phyloP scores from a whole-genome alignment of 345 rosid species.

The Dipteronia sinensis region DNA sequence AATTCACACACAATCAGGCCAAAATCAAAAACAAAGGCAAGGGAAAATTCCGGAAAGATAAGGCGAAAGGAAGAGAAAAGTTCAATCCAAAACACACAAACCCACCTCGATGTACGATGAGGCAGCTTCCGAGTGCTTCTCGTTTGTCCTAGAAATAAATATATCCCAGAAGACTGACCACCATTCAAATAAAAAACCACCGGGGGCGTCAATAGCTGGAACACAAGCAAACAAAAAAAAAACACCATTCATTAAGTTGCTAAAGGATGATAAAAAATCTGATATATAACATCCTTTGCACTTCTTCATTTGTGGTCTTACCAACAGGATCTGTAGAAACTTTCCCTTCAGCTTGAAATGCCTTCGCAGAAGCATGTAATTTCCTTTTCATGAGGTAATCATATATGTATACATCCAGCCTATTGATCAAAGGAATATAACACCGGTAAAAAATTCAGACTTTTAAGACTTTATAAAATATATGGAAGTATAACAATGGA shows the following conservation, averaged over 20 bases:
- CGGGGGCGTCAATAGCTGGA: constrained; percentile 71
- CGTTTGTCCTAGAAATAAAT: constrained; percentile 55
- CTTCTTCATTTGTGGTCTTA: constrained; percentile 28
- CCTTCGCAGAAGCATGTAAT: constrained; percentile 57
- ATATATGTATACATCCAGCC: constrained; percentile 72
- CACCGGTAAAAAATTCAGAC: constrained; percentile 5
- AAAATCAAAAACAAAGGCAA: neutral
- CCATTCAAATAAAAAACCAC: constrained; percentile 76
- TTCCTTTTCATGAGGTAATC: constrained; percentile 71
- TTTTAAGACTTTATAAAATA: neutral
- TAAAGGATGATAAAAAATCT: neutral
- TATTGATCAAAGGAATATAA: constrained; percentile 21
- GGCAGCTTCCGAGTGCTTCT: constrained; percentile 60
- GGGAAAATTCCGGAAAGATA: neutral
- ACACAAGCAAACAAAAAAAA: constrained; percentile 8
- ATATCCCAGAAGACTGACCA: constrained; percentile 88
- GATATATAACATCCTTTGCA: neutral
- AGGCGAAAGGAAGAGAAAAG: neutral
- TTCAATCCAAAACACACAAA: neutral
- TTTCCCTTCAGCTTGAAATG: constrained; percentile 66
- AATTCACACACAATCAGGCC: neutral
- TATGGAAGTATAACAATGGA: neutral
- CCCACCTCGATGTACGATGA: constrained; percentile 61
- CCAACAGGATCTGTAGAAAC: constrained; percentile 64
- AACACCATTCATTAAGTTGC: constrained; percentile 13